A percentile compares a stretch with the other conserved stretches of the same genome.
Evolutionary conservation across 352 stramenopile genomes (phyloP).

Genomic region (Phytophthora capsici): DNA sequence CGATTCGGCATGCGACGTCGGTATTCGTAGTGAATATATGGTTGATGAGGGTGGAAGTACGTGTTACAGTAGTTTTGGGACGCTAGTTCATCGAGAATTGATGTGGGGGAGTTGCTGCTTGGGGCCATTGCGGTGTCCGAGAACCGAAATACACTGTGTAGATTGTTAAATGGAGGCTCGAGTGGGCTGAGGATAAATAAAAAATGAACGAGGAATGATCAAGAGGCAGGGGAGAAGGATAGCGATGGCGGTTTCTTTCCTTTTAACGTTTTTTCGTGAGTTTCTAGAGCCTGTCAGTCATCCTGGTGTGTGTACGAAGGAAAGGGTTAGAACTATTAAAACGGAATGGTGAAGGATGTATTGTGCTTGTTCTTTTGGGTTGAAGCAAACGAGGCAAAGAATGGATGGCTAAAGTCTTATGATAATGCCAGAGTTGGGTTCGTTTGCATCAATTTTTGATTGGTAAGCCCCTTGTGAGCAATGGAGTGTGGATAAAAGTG

Average conservation of each 20-base stretch:
- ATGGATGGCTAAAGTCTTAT: conserved; percentile 20
- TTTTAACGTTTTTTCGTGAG: conserved; percentile 18
- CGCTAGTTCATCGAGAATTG: neutral
- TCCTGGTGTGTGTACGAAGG: conserved; percentile 12
- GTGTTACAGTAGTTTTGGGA: conserved; percentile 11
- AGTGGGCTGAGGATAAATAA: conserved; percentile 13
- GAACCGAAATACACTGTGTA: conserved; percentile 10
- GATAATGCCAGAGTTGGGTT: conserved; percentile 1
- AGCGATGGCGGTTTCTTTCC: conserved; percentile 28
- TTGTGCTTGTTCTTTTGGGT: conserved; percentile 9
- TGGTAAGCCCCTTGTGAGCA: neutral
- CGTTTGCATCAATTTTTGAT: conserved; percentile 2
- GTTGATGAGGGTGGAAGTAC: conserved; percentile 20
- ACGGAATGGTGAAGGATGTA: conserved; percentile 10
- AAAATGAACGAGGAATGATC: conserved; percentile 32
- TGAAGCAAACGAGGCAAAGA: no score
- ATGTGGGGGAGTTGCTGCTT: neutral
- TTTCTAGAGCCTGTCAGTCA: conserved; percentile 29
- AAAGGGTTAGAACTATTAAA: conserved; percentile 23
- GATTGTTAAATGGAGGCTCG: conserved; percentile 2
- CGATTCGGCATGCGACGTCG: conserved; percentile 15
- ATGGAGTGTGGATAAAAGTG: conserved; percentile 12
- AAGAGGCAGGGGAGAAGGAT: conserved; percentile 1
- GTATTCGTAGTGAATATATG: conserved; percentile 21
- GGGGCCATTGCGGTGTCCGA: conserved; percentile 27